phyloP scores from a whole-genome alignment of 73 alveolate genomes.

The Tetrahymena thermophila region DNA sequence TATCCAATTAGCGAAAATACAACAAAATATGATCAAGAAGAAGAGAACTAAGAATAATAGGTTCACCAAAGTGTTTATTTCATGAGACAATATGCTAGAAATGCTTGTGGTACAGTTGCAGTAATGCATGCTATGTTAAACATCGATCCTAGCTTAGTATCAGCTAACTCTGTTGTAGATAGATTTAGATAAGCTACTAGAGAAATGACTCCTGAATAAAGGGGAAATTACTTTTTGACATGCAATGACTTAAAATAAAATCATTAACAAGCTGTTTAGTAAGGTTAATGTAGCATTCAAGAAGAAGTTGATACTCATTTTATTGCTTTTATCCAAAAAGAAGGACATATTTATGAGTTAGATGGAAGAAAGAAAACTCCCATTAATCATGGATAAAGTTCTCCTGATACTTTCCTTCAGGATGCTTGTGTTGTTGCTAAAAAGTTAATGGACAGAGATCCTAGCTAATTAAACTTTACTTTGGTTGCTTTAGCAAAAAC shows the following conservation, averaged over 20 bases:
- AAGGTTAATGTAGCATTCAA: constrained; percentile 32
- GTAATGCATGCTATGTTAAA: constrained; percentile 37
- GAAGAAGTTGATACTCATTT: constrained; percentile 47
- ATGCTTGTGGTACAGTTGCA: constrained; percentile 59
- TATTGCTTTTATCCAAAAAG: constrained; percentile 44
- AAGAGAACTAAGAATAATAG: neutral
- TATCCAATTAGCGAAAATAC: constrained; percentile 36
- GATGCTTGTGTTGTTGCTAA: constrained; percentile 36
- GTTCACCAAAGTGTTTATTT: constrained; percentile 26
- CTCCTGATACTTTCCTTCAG: constrained; percentile 22
- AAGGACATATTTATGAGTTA: constrained; percentile 41
- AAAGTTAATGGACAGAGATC: constrained; percentile 49
- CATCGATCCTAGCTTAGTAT: neutral
- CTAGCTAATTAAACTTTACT: constrained; percentile 25
- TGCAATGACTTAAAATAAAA: constrained; percentile 18
- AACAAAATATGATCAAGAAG: constrained; percentile 5
- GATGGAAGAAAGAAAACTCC: constrained; percentile 53
- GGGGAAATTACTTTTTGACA: constrained; percentile 11
- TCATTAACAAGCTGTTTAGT: constrained; percentile 36
- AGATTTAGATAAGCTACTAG: constrained; percentile 5
- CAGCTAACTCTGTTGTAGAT: constrained; percentile 7
- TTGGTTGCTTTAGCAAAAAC: constrained; percentile 46
- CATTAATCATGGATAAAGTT: constrained; percentile 41
- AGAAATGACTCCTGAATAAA: constrained; percentile 8
- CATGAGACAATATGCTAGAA: constrained; percentile 46